phyloP scores from a whole-genome alignment of 345 rosid genomes.

The Erysimum cheiranthoides region DNA sequence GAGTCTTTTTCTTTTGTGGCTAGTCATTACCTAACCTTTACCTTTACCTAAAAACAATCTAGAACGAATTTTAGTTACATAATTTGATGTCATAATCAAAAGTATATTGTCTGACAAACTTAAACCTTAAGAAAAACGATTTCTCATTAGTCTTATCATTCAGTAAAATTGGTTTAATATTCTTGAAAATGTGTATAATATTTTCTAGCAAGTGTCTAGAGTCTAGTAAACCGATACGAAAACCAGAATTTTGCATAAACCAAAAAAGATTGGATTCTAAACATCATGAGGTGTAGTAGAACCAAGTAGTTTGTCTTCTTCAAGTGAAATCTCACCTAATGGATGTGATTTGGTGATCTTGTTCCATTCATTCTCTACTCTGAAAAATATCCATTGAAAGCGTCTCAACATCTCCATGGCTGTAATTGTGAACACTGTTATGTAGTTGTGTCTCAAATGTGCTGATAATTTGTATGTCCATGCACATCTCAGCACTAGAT shows the following conservation, averaged over 20 bases:
- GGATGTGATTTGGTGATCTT: slow-evolving; percentile 80
- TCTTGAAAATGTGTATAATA: slow-evolving; percentile 20
- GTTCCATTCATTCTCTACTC: slow-evolving; percentile 98
- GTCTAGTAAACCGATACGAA: not conserved
- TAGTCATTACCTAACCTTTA: not conserved
- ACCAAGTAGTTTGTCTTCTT: slow-evolving; percentile 73
- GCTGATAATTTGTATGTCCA: slow-evolving; percentile 98
- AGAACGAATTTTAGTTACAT: not conserved
- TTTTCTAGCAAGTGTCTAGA: slow-evolving; percentile 12
- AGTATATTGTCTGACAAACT: too few species aligned
- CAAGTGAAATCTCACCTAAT: slow-evolving; percentile 58
- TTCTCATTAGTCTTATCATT: too few species aligned
- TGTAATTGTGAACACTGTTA: slow-evolving; percentile 67
- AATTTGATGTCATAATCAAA: not conserved
- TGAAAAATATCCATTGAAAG: slow-evolving; percentile 93
- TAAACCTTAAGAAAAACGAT: too few species aligned
- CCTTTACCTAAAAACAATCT: not conserved
- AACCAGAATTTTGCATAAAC: slow-evolving; percentile 21
- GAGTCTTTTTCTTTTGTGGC: too few species aligned
- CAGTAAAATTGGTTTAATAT: slow-evolving; percentile 4
- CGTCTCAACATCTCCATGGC: slow-evolving; percentile 84
- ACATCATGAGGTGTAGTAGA: slow-evolving; percentile 65
- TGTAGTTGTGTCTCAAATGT: slow-evolving; percentile 91
- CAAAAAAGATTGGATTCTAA: slow-evolving; percentile 41
- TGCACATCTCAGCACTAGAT: slow-evolving; percentile 82